Evolutionary conservation across 768 basidiomycete species (phyloP).

Genomic region (Amanita inopinata): DNA sequence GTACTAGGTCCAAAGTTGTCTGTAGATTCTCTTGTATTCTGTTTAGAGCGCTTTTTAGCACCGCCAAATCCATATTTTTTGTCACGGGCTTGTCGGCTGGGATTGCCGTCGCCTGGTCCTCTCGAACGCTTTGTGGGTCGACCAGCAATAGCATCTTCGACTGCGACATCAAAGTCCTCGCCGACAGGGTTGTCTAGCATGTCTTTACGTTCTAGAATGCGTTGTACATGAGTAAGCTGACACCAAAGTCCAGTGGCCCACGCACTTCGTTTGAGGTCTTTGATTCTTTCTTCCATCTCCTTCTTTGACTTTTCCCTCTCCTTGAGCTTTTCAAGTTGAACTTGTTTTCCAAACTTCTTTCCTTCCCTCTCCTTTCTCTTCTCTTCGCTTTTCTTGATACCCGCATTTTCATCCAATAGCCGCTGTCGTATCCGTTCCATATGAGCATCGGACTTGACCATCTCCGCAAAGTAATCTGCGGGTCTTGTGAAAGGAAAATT

Average conservation of each 20-base stretch:
- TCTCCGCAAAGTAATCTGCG: conserved; percentile 93
- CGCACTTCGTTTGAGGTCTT: conserved; percentile 86
- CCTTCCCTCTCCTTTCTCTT: conserved; percentile 87
- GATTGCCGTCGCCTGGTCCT: conserved; percentile 26
- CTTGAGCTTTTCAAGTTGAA: conserved; percentile 89
- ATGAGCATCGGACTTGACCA: conserved; percentile 95
- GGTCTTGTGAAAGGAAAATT: conserved; percentile 86
- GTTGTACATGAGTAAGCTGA: not conserved
- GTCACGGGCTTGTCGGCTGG: conserved; percentile 55
- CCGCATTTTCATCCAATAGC: conserved; percentile 78
- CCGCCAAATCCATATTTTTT: conserved; percentile 79
- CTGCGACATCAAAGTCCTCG: conserved; percentile 78
- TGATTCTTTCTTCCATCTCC: conserved; percentile 80
- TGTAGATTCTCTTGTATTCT: conserved; percentile 75
- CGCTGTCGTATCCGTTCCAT: conserved; percentile 95
- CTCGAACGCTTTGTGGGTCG: conserved; percentile 50
- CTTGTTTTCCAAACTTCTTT: conserved; percentile 98
- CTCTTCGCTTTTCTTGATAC: conserved; percentile 86
- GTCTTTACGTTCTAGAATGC: conserved; percentile 67
- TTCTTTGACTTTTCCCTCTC: conserved; percentile 86
- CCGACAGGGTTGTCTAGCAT: conserved; percentile 55
- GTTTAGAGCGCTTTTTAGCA: conserved; percentile 58
- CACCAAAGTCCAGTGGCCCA: conserved; percentile 10
- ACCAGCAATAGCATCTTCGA: conserved; percentile 82
- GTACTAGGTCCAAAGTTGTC: conserved; percentile 51